phyloP scores from a whole-genome alignment of 306 rosid genomes.

The Benincasa hispida region DNA sequence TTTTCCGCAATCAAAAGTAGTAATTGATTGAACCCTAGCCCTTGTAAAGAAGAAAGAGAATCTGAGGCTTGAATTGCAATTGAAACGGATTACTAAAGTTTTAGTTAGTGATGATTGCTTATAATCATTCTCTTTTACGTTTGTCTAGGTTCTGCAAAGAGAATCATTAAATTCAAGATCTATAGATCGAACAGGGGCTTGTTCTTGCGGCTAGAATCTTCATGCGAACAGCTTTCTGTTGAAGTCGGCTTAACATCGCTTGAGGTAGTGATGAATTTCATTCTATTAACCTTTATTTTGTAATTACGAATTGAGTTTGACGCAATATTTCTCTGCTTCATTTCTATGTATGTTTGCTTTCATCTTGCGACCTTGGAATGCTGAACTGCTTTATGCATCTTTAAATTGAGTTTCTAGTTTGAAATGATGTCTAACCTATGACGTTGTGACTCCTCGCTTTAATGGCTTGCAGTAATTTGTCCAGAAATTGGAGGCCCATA shows the following conservation, averaged over 20 bases:
- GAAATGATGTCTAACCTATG: too few species aligned
- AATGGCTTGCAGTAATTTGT: slow-evolving; percentile 43
- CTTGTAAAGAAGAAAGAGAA: background rate
- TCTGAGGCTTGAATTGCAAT: background rate
- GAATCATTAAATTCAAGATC: slow-evolving; percentile 47
- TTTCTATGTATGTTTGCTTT: too few species aligned
- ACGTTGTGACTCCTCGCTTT: background rate
- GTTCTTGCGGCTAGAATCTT: slow-evolving; percentile 50
- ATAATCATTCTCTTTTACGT: background rate
- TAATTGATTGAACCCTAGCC: background rate
- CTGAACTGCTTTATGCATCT: background rate
- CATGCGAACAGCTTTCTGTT: slow-evolving; percentile 29
- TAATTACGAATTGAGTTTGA: background rate
- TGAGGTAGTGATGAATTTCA: slow-evolving; percentile 30
- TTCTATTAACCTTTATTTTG: background rate
- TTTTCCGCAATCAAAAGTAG: background rate
- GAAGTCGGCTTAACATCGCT: slow-evolving; percentile 46
- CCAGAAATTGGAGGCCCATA: slow-evolving; percentile 39
- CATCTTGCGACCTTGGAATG: background rate
- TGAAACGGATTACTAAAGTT: background rate
- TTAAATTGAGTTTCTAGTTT: background rate
- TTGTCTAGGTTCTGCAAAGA: slow-evolving; percentile 55
- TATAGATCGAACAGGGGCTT: slow-evolving; percentile 32
- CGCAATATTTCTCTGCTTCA: background rate
- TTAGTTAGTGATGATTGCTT: background rate